Base-by-base conservation (phyloP, 2,329 filamentous ascomycete genomes). In the Lojkania enalia region DNA sequence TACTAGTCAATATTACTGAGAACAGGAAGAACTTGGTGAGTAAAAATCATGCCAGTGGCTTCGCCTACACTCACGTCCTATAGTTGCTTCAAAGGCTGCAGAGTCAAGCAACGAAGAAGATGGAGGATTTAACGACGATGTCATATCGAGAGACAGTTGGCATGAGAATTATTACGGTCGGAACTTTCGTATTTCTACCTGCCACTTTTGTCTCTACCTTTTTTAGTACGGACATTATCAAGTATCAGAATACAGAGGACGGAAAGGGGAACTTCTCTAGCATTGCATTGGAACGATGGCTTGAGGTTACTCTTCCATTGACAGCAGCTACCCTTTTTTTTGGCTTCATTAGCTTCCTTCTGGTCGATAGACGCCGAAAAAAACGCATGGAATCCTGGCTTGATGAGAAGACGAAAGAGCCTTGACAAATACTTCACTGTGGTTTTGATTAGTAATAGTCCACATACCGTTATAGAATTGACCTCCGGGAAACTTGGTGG, bases 221-320 rank as follows among this genome's bases (percentile, higher is more conserved):
- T 43, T 71, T 71, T 47, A 63, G 63, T 30, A 70, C 66, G 0
- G 65, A 70, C 33, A 52, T 70, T 9, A 43, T 70, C 18, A 63
- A 64, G 44, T 70, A 61, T 42, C 63, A 65, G 38, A 44, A 59
- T 30, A 46, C 41, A 39, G 46, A 42, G 37, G 33, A 46, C 21
- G 21, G 42, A 5, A 39, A 46, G 2, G 57, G 50, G 7, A 46
- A 46, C n/a, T 70, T 58, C 37, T 67, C 63, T 1, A 12, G 11
- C 11, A 18, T 49, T 3, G 67, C 64, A 7, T 41, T 70, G 47
- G 15, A 38, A 5, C 45, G 60, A 21, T 71, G 67, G 66, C 35
- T 70, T 3, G 39, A 70, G 38, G 55, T 70, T 3, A 64, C 67
- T 2, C 20, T 70, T 3, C 67, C 67, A 4, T 42, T 71, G 15